Base-by-base conservation (phyloP, 2,329 filamentous ascomycete species). In the Diplocarpon rosae region DNA sequence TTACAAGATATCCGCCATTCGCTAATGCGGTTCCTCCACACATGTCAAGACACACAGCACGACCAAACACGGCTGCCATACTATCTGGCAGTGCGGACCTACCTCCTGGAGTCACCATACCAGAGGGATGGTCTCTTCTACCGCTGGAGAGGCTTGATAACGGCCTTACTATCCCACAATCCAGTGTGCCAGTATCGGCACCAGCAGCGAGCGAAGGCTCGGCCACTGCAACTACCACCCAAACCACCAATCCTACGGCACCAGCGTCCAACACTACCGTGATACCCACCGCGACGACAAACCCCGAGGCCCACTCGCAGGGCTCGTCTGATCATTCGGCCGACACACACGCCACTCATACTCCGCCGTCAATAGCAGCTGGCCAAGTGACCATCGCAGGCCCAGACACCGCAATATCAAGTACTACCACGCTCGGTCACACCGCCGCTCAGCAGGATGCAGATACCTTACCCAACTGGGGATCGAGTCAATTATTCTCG, bases 121-220 rank as follows among this genome's bases (percentile, higher is more conserved):
- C 79, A 2, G 68, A 72, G 24, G 79, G 79, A 5, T 83, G 79
- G 79, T 74, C 75, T 16, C 62, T 83, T 32, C 63, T 82, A 37
- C 78, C 79, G 17, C 65, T 83, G 2, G 72, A 80, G 51, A 69
- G 75, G 48, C 43, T 62, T 24, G 58, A 59, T 42, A 44, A 52
- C 27, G n/a, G 43, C 10, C 34, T 42, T 42, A 38, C 41, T 20
- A 36, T 45, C 30, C 45, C 42, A 45, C 48, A 48, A 49, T 16
- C 50, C 29, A 49, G 35, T 39, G 39, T 42, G 8, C 15, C 34
- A 37, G 20, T 15, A 20, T 35, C 50, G 41, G 48, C 47, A 46
- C 43, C 51, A 52, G 45, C 51, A 52, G 47, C 41, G 50, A 48
- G 46, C 45, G 34, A 45, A 45, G 51, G 43, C 48, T 46, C 45